Evolutionary conservation across 192 early-diverging fungal genomes (phyloP).

Genomic region (Gonapodya prolifera): DNA sequence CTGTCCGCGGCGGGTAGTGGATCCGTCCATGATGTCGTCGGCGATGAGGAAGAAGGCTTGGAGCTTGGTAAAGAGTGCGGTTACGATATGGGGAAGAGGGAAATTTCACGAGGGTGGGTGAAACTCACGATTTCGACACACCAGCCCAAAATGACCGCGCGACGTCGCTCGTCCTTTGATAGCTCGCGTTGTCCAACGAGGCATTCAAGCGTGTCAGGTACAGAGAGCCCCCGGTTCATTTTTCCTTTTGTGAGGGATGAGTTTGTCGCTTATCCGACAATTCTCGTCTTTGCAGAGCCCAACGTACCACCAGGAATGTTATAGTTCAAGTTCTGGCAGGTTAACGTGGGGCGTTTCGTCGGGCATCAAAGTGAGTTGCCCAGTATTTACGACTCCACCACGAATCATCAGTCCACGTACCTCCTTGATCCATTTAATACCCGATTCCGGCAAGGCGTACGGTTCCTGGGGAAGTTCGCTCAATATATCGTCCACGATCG

Average conservation of each 20-base stretch:
- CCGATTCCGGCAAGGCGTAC: too few species aligned
- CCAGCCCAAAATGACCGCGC: constrained; percentile 90
- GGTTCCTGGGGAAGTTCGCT: too few species aligned
- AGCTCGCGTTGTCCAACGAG: constrained; percentile 55
- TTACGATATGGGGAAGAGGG: not conserved
- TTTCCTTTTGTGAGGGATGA: constrained; percentile 46
- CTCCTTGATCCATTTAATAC: too few species aligned
- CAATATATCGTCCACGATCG: too few species aligned
- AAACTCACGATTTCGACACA: constrained; percentile 71
- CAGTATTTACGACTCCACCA: too few species aligned
- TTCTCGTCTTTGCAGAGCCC: not conserved
- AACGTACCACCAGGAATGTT: not conserved
- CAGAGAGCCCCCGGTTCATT: constrained; percentile 95
- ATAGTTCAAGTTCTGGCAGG: not conserved
- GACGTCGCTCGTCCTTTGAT: constrained; percentile 65
- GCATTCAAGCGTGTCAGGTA: constrained; percentile 75
- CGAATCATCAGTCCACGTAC: too few species aligned
- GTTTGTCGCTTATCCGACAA: not conserved
- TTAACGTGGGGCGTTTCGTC: too few species aligned
- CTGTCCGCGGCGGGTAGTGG: constrained; percentile 89
- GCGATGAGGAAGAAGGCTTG: constrained; percentile 97
- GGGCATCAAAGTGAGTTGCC: too few species aligned
- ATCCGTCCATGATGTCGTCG: constrained; percentile 98
- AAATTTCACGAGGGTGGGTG: too few species aligned
- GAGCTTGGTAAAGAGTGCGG: constrained; percentile 36